Conservation (phyloP, 345 rosid species). For the Sisymbrium irio region DNA sequence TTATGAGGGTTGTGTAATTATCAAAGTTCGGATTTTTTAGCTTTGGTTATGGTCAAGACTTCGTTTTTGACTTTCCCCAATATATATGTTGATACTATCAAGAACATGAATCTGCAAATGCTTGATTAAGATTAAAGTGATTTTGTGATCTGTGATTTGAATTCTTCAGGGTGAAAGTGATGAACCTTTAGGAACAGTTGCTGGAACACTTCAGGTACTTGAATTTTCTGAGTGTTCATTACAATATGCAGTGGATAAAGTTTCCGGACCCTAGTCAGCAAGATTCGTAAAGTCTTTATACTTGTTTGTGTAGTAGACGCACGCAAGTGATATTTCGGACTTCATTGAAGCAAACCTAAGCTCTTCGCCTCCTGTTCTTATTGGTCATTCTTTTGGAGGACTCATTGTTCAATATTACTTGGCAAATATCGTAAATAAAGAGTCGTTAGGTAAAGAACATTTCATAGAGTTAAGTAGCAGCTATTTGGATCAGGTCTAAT, state of each 20-base stretch:
- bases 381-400: constrained; percentile 95
- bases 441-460: constrained; percentile 34
- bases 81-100: neutral
- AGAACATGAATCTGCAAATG: neutral
- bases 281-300: neutral
- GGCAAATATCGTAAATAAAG: constrained; percentile 47
- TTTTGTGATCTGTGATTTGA: neutral
- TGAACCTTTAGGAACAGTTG: constrained; percentile 56
- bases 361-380: constrained; percentile 58
- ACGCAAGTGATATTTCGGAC: constrained; percentile 78
- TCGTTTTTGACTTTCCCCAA: no score
- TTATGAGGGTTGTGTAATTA: no score
- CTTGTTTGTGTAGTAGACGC: constrained; percentile 66
- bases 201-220: constrained; percentile 79
- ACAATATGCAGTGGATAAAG: neutral
- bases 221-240: neutral
- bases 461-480: neutral
- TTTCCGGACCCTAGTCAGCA: neutral
- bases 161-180: constrained; percentile 82
- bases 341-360: constrained; percentile 56
- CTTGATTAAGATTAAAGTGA: neutral
- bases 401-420: constrained; percentile 75
- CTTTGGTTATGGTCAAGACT: no score
- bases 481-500: neutral
- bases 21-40: no score